phyloP scores from a whole-genome alignment of 148 eudicot species.

The Dysphania ambrosioides region DNA sequence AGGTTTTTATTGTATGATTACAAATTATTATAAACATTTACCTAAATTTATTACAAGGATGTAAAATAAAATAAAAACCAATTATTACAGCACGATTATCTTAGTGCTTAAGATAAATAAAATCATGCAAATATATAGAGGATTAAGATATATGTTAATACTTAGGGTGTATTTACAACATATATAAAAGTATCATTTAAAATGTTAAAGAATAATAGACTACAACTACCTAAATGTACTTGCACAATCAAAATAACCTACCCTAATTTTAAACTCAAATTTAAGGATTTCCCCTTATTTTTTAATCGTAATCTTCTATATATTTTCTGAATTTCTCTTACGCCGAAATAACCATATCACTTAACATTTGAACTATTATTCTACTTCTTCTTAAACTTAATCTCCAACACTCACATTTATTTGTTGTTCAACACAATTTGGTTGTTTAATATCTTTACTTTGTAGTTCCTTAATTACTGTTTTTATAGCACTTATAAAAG shows the following conservation, averaged over 20 bases:
- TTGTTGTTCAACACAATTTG: not conserved
- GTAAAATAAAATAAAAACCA: too few relatives aligned
- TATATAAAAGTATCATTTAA: not conserved
- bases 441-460: conserved; percentile 21
- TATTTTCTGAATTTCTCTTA: conserved; percentile 45
- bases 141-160: not conserved
- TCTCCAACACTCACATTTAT: conserved; percentile 23
- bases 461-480: conserved; percentile 47
- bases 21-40: too few relatives aligned
- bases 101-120: too few relatives aligned
- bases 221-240: not conserved
- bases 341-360: conserved; percentile 26
- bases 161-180: not conserved
- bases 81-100: too few relatives aligned
- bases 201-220: not conserved
- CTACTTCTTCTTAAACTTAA: conserved; percentile 31
- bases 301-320: conserved; percentile 43
- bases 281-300: conserved; percentile 30
- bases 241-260: not conserved
- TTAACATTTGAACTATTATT: conserved; percentile 20
- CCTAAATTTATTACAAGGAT: too few relatives aligned
- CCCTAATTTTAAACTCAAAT: conserved; percentile 9
- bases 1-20: too few relatives aligned
- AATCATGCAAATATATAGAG: not conserved
- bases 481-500: conserved; percentile 57